Evolutionary conservation across 169 alveolate genomes (phyloP).

Genomic region (Eimeria zaria): DNA sequence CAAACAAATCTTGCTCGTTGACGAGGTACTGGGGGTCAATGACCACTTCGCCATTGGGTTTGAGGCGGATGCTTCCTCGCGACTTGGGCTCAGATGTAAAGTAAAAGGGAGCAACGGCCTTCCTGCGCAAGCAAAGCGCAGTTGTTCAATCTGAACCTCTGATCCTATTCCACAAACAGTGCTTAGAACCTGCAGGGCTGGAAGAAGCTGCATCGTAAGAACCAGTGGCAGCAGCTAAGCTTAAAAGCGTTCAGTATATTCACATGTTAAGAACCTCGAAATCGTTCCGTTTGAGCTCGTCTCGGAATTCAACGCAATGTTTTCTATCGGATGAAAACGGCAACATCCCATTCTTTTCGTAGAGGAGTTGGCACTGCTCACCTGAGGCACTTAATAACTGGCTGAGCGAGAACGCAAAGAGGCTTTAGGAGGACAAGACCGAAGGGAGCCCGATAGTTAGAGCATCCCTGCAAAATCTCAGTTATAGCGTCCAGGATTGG

Average conservation of each 20-base stretch:
- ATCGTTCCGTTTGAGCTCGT: too few species aligned
- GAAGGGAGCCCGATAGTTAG: constrained; percentile 79
- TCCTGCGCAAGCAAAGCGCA: constrained; percentile 49
- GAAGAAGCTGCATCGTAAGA: background rate
- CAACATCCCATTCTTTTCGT: too few species aligned
- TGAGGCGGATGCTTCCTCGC: constrained; percentile 86
- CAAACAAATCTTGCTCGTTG: constrained; percentile 86
- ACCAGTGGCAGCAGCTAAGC: background rate
- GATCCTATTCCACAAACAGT: background rate
- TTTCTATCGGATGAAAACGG: too few species aligned
- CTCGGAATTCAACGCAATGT: too few species aligned
- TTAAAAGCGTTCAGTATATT: background rate
- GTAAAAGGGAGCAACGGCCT: constrained; percentile 87
- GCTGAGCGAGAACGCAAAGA: constrained; percentile 79
- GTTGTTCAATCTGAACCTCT: background rate
- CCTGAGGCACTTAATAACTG: constrained; percentile 80
- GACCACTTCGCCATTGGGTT: constrained; percentile 85
- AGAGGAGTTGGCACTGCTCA: constrained; percentile 37
- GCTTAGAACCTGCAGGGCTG: background rate
- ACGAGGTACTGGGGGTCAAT: constrained; percentile 86
- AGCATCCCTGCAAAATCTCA: constrained; percentile 81
- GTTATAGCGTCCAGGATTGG: constrained; percentile 86
- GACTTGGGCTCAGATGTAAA: constrained; percentile 90
- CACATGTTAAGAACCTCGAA: too few species aligned
- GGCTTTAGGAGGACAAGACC: constrained; percentile 71